These are phyloP conservation scores for Candida silvicultrix DNA, from an alignment of 805 yeast genomes.

Conservation along the genomic window DNA sequence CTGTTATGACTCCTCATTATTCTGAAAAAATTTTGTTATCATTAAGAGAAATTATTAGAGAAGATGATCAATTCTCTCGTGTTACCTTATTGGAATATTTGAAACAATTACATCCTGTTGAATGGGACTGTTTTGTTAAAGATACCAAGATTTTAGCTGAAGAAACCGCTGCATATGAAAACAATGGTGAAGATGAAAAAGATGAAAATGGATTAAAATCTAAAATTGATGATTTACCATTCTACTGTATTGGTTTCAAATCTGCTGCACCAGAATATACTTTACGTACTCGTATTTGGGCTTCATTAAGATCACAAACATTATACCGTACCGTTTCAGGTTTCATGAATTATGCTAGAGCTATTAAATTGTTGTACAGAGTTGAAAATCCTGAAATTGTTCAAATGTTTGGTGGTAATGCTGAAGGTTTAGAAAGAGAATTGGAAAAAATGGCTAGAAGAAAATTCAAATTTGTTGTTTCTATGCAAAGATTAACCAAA, in stretches of 20 bases:
- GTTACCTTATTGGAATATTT: conserved; percentile 90
- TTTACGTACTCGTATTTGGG: conserved; percentile 96
- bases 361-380: conserved; percentile 86
- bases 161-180: conserved; percentile 76
- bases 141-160: conserved; percentile 95
- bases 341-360: conserved; percentile 97
- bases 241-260: conserved; percentile 95
- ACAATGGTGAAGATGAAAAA: conserved; percentile 37
- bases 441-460: conserved; percentile 85
- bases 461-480: conserved; percentile 73
- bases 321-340: conserved; percentile 96
- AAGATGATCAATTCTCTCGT: conserved; percentile 94
- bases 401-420: conserved; percentile 98
- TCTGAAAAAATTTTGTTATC: conserved; percentile 90
- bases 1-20: conserved; percentile 95
- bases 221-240: conserved; percentile 88
- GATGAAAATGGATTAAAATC: conserved; percentile 68
- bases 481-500: conserved; percentile 78
- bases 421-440: conserved; percentile 93
- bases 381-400: conserved; percentile 94
- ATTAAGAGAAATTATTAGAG: conserved; percentile 93
- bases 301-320: conserved; percentile 94
- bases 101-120: conserved; percentile 92
- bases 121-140: conserved; percentile 96
- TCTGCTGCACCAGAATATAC: conserved; percentile 97